Base-by-base conservation (phyloP, 345 rosid species). In the Reutealis trisperma region DNA sequence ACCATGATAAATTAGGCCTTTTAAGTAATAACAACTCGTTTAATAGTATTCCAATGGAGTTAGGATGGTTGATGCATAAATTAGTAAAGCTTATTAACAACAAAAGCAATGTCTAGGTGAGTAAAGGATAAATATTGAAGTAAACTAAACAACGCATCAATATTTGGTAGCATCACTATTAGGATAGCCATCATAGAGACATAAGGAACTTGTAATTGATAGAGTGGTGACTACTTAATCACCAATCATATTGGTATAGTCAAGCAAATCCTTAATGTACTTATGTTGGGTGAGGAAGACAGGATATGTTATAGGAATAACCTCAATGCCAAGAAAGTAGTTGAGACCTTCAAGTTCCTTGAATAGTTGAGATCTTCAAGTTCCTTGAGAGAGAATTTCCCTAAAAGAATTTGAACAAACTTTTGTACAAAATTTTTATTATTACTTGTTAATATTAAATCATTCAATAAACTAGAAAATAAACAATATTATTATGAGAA, bases 221-320 rank as follows among this genome's bases (percentile, higher is more conserved):
- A 71, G 13, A 8, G 75, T 71, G 15, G 63, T 1, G 2, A 6
- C 1, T 18, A 21, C 21, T 18, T 71, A 55, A 15, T 25, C 18
- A 4, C 9, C 63, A 8, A 18, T 11, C 63, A 71, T 71, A 2
- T 19, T 16, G 1, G 25, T 32, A 1, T n/a, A 22, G 9, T 18
- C 1, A 4, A 71, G 27, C 10, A 71, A 11, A 19, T 71, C 75
- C 0, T 12, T 34, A 6, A 58, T 54, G 18, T 71, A 71, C 27
- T 71, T 55, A 14, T 60, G 51, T 21, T 71, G 75, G 55, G 63
- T 15, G n/a, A 71, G 45, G 10, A 52, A 63, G 7, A 58, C 64
- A 4, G 24, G 5, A 3, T n/a, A n/a, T n/a, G 37, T 14, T 14
- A 2, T 6, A 2, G n/a, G n/a, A 18, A 71, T 1, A 5, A 57